Evolutionary conservation across 179 eudicot genomes (phyloP), one percentile per base, ranked within the genome.

Genomic region (Vitellaria paradoxa): DNA sequence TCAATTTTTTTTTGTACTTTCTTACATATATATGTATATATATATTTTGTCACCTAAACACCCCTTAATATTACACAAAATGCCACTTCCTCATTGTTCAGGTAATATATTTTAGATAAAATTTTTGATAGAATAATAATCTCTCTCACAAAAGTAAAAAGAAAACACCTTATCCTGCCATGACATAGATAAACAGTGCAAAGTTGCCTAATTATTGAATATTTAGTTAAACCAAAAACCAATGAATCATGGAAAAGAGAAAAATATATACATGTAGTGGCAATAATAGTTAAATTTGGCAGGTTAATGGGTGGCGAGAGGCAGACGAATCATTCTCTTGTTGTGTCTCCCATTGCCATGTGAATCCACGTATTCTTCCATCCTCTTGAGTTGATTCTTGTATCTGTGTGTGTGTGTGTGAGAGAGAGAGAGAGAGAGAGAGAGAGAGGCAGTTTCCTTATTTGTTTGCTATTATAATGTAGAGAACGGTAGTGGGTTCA

Each of bases 321-420:
- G 80, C 26, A n/a, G 56, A 46, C 59, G 82, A 67, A 72, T 72
- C 56, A 76, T 55, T 76, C 79, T 67, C 80, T 70, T 42, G 62
- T 18, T 52, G 80, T 77, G 77, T 76, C 42, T 37, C 83, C 75
- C 62, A 60, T 50, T 74, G 7, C 78, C 81, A 81, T 73, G 77
- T 81, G 74, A 73, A 77, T 81, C 81, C 81, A 77, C 75, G 80
- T 65, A 17, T 23, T 68, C 73, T 49, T 47, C 30, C 64, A 20
- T 45, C 53, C 60, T 46, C n/a, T 18, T 60, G 1, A 55, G 46
- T 47, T 7, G 45, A 72, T 65, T 76, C 74, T 49, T 59, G 64
- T 68, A 8, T 30, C 3, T 7, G 37, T 11, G 52, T 5, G 18
- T 30, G 3, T 17, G 24, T 3, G 61, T n/a, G 45, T 4, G 68